Evolutionary conservation across 805 yeast genomes (phyloP), one percentile per base, ranked within the genome.

Genomic region (Lachancea waltii): DNA sequence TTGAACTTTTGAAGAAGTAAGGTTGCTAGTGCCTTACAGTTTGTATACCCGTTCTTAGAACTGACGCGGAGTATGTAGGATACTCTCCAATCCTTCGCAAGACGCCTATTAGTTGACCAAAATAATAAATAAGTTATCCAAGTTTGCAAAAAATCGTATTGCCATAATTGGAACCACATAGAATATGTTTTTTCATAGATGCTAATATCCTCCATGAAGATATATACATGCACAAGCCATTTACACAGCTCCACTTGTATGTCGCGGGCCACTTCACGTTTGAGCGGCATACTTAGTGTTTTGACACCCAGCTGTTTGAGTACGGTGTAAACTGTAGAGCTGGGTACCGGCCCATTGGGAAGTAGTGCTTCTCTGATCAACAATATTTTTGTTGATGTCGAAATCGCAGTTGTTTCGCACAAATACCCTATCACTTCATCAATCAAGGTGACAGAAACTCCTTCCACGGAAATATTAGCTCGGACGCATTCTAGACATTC

Each of bases 141-240:
- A 3, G 54, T 45, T 40, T 66, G 61, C 2, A 65, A 36, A 38
- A 46, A 64, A n/a, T 58, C 64, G 34, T 50, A 61, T 38, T 60
- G 61, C 51, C 69, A 50, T 15, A 56, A 50, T 29, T 65, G 62
- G 35, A 64, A 50, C 44, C 63, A 49, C 7, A 57, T 15, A 2
- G 67, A 58, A 31, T 53, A 53, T 3, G 51, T 24, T 15, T 36
- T 35, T 1, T 40, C 45, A 11, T 50, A 47, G 7, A 49, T 31
- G 6, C 34, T 30, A 4, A 43, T 35, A 2, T 51, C 45, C 14
- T 51, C 50, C 7, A 57, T 25, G 20, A 53, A 45, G 2, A 60
- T 42, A 32, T 48, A 53, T 0, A 62, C 54, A 10, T 54, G 57
- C 2, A 62, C 56, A 16, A 67, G 36, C 71, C 71, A 67, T 22